A percentile compares a stretch with the other conserved stretches of the same genome.
Conservation (phyloP, 805 yeast species). For the Yamadazyma nakazawae region DNA sequence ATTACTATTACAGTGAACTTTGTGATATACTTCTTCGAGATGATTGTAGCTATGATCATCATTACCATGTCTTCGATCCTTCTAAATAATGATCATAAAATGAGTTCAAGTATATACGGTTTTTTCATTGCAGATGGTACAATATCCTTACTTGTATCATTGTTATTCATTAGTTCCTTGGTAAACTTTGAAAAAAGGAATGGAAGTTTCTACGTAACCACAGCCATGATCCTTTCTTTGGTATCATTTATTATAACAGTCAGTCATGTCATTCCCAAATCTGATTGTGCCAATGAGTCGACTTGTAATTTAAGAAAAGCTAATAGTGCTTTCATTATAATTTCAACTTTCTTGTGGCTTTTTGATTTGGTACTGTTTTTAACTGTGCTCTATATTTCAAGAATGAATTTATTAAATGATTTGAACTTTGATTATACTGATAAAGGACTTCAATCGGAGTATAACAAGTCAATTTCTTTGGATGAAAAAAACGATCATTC, state of each 20-base stretch:
- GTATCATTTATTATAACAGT: constrained; percentile 33
- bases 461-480: constrained; percentile 11
- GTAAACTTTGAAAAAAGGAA: constrained; percentile 38
- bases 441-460: constrained; percentile 16
- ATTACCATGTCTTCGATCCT: constrained; percentile 27
- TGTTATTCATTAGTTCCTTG: constrained; percentile 34
- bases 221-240: constrained; percentile 31
- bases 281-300: constrained; percentile 16
- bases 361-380: constrained; percentile 34
- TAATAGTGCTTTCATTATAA: constrained; percentile 33
- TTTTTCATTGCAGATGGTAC: constrained; percentile 37
- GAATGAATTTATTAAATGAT: constrained; percentile 30
- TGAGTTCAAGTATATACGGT: constrained; percentile 27
- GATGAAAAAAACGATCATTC: constrained; percentile 1
- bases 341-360: constrained; percentile 39
- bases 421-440: constrained; percentile 30
- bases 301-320: constrained; percentile 33
- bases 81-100: constrained; percentile 20
- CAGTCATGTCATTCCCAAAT: constrained; percentile 24
- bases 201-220: constrained; percentile 39
- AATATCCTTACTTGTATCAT: constrained; percentile 29
- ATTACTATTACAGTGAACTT: constrained; percentile 25
- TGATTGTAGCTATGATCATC: constrained; percentile 25
- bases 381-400: constrained; percentile 37
- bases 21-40: constrained; percentile 29